A percentile compares a stretch with the other conserved stretches of the same genome.
phyloP scores from a whole-genome alignment of 225 moss, liverwort and hornwort genomes.

The Anthoceros angustus region DNA sequence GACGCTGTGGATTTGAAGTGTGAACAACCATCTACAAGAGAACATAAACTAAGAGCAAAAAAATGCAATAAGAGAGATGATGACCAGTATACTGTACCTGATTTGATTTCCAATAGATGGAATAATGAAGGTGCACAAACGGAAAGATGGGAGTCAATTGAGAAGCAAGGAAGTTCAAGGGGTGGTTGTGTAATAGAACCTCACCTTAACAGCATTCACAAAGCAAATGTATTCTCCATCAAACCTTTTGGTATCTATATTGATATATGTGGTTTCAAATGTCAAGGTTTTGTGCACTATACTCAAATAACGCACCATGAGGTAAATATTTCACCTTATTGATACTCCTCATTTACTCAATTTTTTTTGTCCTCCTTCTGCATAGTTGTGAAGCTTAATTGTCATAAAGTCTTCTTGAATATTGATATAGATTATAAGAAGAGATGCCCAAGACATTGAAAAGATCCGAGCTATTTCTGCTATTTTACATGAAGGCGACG shows the following conservation, averaged over 20 bases:
- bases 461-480: constrained; percentile 61
- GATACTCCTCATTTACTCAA: too few relatives aligned
- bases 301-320: constrained; percentile 72
- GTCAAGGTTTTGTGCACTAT: constrained; percentile 63
- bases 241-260: constrained; percentile 65
- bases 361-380: neutral
- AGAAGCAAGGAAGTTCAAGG: neutral
- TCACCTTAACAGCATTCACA: constrained; percentile 49
- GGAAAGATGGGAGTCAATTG: neutral
- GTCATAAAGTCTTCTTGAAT: neutral
- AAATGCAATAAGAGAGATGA: neutral
- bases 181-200: constrained; percentile 10
- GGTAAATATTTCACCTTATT: constrained; percentile 16
- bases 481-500: constrained; percentile 48
- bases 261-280: constrained; percentile 49
- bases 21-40: neutral
- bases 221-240: constrained; percentile 55
- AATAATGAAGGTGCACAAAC: neutral
- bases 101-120: neutral
- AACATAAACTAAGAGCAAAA: neutral
- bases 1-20: neutral
- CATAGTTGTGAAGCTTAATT: neutral
- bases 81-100: neutral
- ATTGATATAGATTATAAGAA: constrained; percentile 35
- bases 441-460: constrained; percentile 59